Conservation (phyloP, 139 green algal genomes). For the Zygnema cylindricum region DNA sequence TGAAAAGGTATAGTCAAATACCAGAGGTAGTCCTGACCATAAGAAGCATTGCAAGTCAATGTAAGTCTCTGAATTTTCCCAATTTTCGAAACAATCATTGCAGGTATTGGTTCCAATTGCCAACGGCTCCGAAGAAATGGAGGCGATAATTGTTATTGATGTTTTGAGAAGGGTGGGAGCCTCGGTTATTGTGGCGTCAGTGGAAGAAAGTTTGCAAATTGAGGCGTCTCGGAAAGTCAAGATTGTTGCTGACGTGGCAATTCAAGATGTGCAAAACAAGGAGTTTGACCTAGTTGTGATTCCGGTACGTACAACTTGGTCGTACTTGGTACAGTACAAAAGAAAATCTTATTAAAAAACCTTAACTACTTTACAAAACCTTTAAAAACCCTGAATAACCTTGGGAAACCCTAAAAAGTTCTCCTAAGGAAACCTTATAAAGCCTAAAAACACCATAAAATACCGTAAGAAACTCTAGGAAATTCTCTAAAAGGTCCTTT, state of each 20-base stretch:
- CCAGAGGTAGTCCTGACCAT: no score
- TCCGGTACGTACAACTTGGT: conserved; percentile 26
- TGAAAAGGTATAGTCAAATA: no score
- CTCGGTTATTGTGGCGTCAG: conserved; percentile 81
- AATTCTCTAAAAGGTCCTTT: no score
- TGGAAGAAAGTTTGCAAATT: conserved; percentile 58
- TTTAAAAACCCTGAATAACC: no score
- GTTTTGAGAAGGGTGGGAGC: conserved; percentile 80
- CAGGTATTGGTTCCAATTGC: conserved; percentile 60
- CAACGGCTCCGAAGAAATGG: conserved; percentile 88
- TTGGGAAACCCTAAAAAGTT: no score
- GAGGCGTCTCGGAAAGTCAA: conserved; percentile 53
- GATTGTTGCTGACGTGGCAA: conserved; percentile 43
- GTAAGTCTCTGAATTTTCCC: neutral
- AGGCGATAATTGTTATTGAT: conserved; percentile 89
- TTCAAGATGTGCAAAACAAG: conserved; percentile 15
- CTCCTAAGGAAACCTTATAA: no score
- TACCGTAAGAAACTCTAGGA: no score
- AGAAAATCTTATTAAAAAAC: no score
- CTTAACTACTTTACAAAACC: no score
- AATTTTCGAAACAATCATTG: neutral
- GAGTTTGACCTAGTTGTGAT: conserved; percentile 58
- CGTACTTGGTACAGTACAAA: no score
- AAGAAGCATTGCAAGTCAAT: no score
- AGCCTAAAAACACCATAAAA: no score